These are phyloP conservation scores for Trypanosoma congolense DNA, from an alignment of 208 protist genomes.

Conservation along the genomic window DNA sequence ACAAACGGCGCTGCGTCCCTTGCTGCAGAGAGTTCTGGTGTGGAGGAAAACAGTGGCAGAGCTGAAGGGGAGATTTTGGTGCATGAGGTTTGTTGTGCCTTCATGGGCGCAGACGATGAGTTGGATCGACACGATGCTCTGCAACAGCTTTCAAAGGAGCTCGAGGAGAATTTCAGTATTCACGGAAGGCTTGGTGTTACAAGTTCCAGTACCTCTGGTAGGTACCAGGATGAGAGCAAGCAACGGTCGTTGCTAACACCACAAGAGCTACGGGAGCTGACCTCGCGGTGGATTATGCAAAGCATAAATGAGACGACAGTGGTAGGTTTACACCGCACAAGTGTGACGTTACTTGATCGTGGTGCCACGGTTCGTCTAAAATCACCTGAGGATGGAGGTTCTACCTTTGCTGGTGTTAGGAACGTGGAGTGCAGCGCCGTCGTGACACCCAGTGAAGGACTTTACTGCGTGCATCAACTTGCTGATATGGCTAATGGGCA, in stretches of 20 bases:
- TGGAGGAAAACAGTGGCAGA: not conserved
- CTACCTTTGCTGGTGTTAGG: too few relatives aligned
- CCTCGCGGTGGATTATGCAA: constrained; percentile 65
- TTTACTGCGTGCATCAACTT: constrained; percentile 12
- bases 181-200: not conserved
- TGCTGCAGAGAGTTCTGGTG: not conserved
- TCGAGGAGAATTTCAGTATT: constrained; percentile 2
- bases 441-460: constrained; percentile 16
- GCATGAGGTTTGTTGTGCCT: not conserved
- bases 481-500: constrained; percentile 15
- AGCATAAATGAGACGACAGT: constrained; percentile 33
- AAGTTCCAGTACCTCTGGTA: not conserved
- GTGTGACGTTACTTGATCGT: constrained; percentile 44
- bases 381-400: constrained; percentile 1
- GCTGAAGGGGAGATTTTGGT: not conserved
- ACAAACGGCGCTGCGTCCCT: too few relatives aligned
- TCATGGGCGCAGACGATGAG: constrained; percentile 10
- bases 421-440: too few relatives aligned
- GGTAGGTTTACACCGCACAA: constrained; percentile 8
- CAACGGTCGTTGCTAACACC: constrained; percentile 11
- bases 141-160: not conserved
- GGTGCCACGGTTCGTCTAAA: constrained; percentile 22
- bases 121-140: constrained; percentile 14
- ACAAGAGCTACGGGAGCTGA: constrained; percentile 43
- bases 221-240: constrained; percentile 11